Evolutionary conservation across 805 yeast species (phyloP).

Genomic region (Candida taoyuanica): DNA sequence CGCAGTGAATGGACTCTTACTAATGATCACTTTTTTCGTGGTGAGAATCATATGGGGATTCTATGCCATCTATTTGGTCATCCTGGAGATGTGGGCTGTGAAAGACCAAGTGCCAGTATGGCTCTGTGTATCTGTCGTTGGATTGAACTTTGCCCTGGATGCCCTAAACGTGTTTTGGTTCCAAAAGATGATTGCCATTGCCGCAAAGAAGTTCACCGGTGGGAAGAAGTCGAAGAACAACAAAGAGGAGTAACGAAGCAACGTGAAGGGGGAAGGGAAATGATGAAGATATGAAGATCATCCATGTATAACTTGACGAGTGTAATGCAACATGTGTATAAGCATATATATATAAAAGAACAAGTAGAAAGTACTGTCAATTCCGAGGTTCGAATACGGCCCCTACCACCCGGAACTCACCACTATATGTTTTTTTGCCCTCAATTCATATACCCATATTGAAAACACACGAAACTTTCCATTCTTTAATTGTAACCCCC

Average conservation of each 20-base stretch:
- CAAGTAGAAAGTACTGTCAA: no score
- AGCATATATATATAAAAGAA: no score
- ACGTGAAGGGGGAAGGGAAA: no score
- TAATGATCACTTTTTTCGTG: conserved; percentile 66
- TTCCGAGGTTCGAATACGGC: no score
- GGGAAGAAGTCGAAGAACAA: conserved; percentile 6
- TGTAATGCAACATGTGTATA: no score
- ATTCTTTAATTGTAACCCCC: no score
- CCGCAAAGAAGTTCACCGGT: conserved; percentile 44
- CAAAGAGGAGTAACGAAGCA: not conserved
- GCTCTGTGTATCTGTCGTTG: conserved; percentile 46
- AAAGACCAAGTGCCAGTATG: conserved; percentile 41
- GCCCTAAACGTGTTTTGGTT: conserved; percentile 82
- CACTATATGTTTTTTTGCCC: no score
- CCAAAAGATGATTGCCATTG: conserved; percentile 73
- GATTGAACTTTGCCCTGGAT: conserved; percentile 59
- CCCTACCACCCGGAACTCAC: no score
- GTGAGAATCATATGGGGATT: conserved; percentile 88
- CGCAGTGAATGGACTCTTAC: conserved; percentile 63
- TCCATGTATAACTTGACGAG: no score
- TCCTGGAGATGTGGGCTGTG: conserved; percentile 42
- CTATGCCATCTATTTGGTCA: conserved; percentile 54
- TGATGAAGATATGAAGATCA: no score
- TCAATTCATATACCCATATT: no score
- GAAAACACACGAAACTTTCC: no score